These are phyloP conservation scores for Pseudoperonospora humuli DNA, from an alignment of 352 stramenopile species.

Conservation along the genomic window DNA sequence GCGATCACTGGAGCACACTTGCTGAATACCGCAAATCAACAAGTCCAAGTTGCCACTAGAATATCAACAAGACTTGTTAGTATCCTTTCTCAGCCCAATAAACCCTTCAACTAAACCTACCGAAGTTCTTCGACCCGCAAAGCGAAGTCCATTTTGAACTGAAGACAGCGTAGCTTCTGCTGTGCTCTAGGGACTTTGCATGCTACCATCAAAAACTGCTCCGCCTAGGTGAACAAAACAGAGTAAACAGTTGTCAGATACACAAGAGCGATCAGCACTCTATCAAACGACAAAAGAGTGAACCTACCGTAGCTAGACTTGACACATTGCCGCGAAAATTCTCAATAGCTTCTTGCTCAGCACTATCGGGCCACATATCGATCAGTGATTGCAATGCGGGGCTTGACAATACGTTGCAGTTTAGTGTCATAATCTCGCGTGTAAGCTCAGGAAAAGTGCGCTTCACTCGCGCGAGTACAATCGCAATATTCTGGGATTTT, in stretches of 20 bases:
- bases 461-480: slow-evolving; percentile 71
- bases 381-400: slow-evolving; percentile 67
- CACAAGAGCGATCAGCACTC: background rate
- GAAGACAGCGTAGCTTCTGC: slow-evolving; percentile 64
- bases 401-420: slow-evolving; percentile 53
- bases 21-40: slow-evolving; percentile 55
- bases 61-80: background rate
- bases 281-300: background rate
- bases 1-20: slow-evolving; percentile 57
- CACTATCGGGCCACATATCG: slow-evolving; percentile 74
- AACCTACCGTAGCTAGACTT: slow-evolving; percentile 38
- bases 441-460: slow-evolving; percentile 47
- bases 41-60: slow-evolving; percentile 51
- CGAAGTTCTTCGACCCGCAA: slow-evolving; percentile 61
- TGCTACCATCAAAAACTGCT: slow-evolving; percentile 66
- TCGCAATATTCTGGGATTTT: slow-evolving; percentile 82
- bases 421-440: slow-evolving; percentile 51
- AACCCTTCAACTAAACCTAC: slow-evolving; percentile 17
- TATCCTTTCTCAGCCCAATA: background rate
- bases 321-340: slow-evolving; percentile 45
- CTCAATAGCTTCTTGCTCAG: slow-evolving; percentile 64
- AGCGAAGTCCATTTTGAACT: slow-evolving; percentile 76
- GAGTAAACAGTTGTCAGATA: background rate
- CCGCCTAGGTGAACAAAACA: slow-evolving; percentile 32
- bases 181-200: slow-evolving; percentile 51